Evolutionary conservation across 2,329 filamentous ascomycete species (phyloP).

Genomic region (Diaporthe humulicola): DNA sequence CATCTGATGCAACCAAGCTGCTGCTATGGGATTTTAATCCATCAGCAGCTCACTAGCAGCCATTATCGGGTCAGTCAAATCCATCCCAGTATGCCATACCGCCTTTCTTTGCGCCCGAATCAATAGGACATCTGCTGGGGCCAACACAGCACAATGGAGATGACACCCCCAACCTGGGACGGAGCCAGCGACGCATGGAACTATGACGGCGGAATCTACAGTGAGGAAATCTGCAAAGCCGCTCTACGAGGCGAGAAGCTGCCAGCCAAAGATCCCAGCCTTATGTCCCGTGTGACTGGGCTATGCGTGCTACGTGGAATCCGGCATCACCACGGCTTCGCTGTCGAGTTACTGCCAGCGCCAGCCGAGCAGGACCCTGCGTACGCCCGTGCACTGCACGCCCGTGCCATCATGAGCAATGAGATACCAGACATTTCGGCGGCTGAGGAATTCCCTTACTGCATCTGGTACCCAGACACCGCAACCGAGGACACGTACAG

Average conservation of each 20-base stretch:
- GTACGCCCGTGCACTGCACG: background rate
- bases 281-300: background rate
- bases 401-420: background rate
- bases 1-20: too few species aligned
- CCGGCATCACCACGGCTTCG: background rate
- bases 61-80: background rate
- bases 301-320: background rate
- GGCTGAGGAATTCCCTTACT: background rate
- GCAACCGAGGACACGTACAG: background rate
- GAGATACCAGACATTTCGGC: background rate
- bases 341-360: background rate
- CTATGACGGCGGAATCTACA: background rate
- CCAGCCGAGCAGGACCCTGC: background rate
- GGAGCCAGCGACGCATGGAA: background rate
- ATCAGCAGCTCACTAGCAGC: too few species aligned
- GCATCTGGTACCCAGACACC: background rate
- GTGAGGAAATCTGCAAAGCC: conserved; percentile 1
- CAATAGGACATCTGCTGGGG: background rate
- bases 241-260: background rate
- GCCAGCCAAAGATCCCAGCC: background rate
- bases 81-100: background rate
- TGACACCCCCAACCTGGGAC: background rate
- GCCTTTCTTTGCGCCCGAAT: background rate
- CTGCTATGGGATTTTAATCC: background rate
- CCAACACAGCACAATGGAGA: background rate